Percentiles rank a stretch among this genome's conserved stretches.
These are phyloP conservation scores for Euryodendron excelsum DNA, from an alignment of 148 eudicot genomes.

Conservation along the genomic window DNA sequence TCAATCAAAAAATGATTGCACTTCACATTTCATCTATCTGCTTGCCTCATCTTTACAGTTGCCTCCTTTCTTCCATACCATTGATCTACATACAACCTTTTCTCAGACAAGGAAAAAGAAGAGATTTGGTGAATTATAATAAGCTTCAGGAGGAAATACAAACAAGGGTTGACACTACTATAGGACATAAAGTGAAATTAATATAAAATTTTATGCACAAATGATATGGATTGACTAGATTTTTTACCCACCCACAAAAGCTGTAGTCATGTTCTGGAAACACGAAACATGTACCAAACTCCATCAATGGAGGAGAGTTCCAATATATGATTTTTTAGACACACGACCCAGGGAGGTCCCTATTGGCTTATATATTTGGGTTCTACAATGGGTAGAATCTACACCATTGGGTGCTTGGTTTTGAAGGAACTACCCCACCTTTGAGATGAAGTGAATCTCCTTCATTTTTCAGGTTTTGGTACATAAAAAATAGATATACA, in stretches of 20 bases:
- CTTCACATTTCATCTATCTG: no score
- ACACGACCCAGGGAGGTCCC: not conserved
- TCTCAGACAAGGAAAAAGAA: constrained; percentile 10
- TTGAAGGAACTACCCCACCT: constrained; percentile 4
- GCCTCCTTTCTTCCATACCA: constrained; percentile 19
- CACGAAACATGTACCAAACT: constrained; percentile 2
- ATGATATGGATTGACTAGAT: constrained; percentile 4
- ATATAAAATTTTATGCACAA: not conserved
- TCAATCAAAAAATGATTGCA: no score
- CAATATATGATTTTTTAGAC: not conserved
- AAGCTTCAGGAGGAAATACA: not conserved
- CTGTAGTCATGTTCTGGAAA: constrained; percentile 10
- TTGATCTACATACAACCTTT: constrained; percentile 7
- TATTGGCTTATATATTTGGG: not conserved
- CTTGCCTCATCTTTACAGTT: not conserved
- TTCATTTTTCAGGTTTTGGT: not conserved
- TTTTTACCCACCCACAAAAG: constrained; percentile 12
- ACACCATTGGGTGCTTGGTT: constrained; percentile 19
- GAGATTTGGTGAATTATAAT: not conserved
- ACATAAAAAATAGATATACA: not conserved
- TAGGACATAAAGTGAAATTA: no score
- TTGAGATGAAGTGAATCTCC: not conserved
- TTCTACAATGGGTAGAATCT: no score
- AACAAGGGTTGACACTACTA: constrained; percentile 9
- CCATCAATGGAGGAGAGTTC: not conserved